Base-by-base conservation (phyloP, 2,329 filamentous ascomycete species). In the Paraconiothyrium brasiliense region DNA sequence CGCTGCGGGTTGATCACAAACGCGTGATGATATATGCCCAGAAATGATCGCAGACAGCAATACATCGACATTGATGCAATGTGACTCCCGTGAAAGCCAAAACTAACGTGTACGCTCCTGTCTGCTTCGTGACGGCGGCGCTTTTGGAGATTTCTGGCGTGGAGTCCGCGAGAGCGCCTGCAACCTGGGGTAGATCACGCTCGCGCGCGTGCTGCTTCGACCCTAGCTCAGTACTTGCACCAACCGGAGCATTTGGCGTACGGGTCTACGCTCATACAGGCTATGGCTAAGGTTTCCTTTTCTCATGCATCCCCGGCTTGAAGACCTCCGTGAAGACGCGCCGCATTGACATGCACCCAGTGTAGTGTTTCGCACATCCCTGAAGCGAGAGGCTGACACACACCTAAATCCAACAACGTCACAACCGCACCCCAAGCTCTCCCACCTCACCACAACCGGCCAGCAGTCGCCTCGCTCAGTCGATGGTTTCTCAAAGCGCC, bases 381-480 rank as follows among this genome's bases (percentile, higher is more conserved):
- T 47, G 62, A 69, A 68, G 65, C 67, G 67, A 69, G 67, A 56
- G 52, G 62, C 60, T 67, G 60, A 52, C 39, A 60, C 66, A 66
- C 43, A 64, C 60, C 61, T 65, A 58, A 58, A 59, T 57, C 62
- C 47, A 54, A 57, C 50, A 60, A 59, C 61, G 61, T 62, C 58
- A 61, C 57, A 62, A 60, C 54, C 61, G 48, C 65, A 49, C 59
- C 65, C 67, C 63, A 52, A 62, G 57, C 54, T 58, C 60, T 59
- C 54, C 63, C 14, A 71, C 71, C 66, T 70, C 70, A 69, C 66
- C 63, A 71, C 62, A 55, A 67, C 62, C 63, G 60, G 59, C 60
- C 62, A 66, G 43, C 58, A 48, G 58, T 59, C 57, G 41, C 63
- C 63, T 57, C 49, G 58, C 58, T 58, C 51, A 55, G 63, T 54